Percentiles rank a stretch among this genome's conserved stretches.
These are phyloP conservation scores for Geoglossum cookeanum DNA, from an alignment of 2,329 filamentous ascomycete genomes.

Conservation along the genomic window DNA sequence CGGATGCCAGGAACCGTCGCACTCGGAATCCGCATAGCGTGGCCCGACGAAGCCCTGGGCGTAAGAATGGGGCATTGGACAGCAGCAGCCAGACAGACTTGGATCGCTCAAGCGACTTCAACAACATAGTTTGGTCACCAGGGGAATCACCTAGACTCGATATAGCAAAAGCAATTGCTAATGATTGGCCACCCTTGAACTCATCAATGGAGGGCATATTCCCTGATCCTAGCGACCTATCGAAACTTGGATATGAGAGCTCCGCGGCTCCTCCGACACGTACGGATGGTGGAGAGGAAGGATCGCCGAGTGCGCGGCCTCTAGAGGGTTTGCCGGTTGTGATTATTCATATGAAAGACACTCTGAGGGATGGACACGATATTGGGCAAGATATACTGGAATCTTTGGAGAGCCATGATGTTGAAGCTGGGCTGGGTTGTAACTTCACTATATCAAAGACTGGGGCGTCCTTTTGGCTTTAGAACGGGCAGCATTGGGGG, in stretches of 20 bases:
- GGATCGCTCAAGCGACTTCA: slow-evolving; percentile 8
- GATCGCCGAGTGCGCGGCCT: slow-evolving; percentile 21
- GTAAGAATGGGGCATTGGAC: slow-evolving; percentile 1
- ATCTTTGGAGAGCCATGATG: slow-evolving; percentile 49
- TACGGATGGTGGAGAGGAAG: slow-evolving; percentile 7
- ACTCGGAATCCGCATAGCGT: slow-evolving; percentile 7
- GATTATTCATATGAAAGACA: slow-evolving; percentile 89
- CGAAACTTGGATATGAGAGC: background rate
- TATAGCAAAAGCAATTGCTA: too few relatives aligned
- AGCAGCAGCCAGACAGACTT: slow-evolving; percentile 11
- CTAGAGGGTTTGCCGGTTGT: slow-evolving; percentile 61
- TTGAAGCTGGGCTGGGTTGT: slow-evolving; percentile 49
- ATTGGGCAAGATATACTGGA: slow-evolving; percentile 47
- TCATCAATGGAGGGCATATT: background rate
- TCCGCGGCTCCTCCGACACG: slow-evolving; percentile 5
- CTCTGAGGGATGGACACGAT: slow-evolving; percentile 47
- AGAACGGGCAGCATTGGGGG: background rate
- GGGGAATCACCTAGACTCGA: too few relatives aligned
- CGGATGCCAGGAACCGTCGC: slow-evolving; percentile 9
- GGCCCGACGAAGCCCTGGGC: background rate
- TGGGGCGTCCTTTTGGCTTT: slow-evolving; percentile 34
- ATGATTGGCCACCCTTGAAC: background rate
- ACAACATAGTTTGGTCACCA: too few relatives aligned
- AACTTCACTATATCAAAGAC: slow-evolving; percentile 54
- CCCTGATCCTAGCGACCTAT: background rate